Base-by-base conservation (phyloP, 2,329 filamentous ascomycete genomes). In the Immersiporthe knoxdaviesiana region DNA sequence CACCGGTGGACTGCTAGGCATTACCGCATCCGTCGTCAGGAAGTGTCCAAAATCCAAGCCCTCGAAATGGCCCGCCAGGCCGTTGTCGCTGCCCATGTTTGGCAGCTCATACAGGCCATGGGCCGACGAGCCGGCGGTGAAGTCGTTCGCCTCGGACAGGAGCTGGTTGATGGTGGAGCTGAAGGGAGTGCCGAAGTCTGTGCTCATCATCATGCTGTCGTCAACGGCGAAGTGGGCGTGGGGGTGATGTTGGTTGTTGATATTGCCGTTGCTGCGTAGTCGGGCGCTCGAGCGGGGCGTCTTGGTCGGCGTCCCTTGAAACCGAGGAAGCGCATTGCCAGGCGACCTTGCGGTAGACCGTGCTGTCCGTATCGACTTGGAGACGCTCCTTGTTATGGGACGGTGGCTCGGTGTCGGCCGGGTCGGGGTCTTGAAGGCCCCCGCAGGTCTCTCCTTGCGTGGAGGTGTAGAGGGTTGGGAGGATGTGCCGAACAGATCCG, bases 401-500 rank as follows among this genome's bases (percentile, higher is more conserved):
- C 86, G 87, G 74, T 88, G 87, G 72, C 79, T 88, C 1, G 86
- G 88, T 1, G 85, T 88, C n/a, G 82, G 83, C n/a, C 84, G 85
- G 1, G 87, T 87, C 1, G 89, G 88, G 2, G 89, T 91, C 77
- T 89, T 90, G 77, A 89, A 88, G 1, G 79, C 77, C 64, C 82
- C 82, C 47, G 81, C 78, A 68, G 82, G 80, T 76, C 84, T 85
- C 5, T 77, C 73, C 56, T 79, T 83, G 5, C 85, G 86, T 70
- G 84, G 84, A 70, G 84, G 87, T 4, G 83, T 89, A 65, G 81
- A 89, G 65, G 79, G 83, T 73, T 84, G 77, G 67, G 81, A 81
- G 71, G 79, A 85, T 75, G 82, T 90, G 68, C 90, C 89, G 74
- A 96, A 94, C 5, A 96, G 84, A 70, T 89, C 86, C 60, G 78